These are phyloP conservation scores for Maudiozyma turicensis DNA, from an alignment of 805 yeast species.

Conservation along the genomic window DNA sequence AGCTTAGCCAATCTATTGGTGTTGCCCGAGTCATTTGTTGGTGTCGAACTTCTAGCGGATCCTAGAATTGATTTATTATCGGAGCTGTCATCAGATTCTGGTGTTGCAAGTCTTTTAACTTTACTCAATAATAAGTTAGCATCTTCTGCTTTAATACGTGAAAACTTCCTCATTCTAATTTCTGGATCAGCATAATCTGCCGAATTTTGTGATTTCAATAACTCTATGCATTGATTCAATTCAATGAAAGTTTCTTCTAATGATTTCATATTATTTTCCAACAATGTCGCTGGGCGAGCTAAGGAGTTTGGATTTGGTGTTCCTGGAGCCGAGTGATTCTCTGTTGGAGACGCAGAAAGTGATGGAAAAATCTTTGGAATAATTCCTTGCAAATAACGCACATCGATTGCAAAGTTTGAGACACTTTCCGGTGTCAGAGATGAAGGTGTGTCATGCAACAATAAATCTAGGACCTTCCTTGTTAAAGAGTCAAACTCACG, in stretches of 20 bases:
- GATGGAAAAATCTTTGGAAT: conserved; percentile 30
- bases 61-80: neutral
- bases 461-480: conserved; percentile 50
- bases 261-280: conserved; percentile 35
- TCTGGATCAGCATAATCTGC: conserved; percentile 54
- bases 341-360: conserved; percentile 5
- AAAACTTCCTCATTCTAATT: conserved; percentile 54
- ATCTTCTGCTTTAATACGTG: conserved; percentile 62
- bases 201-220: conserved; percentile 53
- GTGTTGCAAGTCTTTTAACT: conserved; percentile 8
- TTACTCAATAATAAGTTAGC: conserved; percentile 56
- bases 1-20: conserved; percentile 19
- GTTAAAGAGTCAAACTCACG: conserved; percentile 82
- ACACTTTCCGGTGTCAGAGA: conserved; percentile 49
- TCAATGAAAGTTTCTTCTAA: conserved; percentile 68
- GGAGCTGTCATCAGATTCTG: neutral
- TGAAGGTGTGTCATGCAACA: conserved; percentile 43
- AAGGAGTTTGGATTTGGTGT: conserved; percentile 13
- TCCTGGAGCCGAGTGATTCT: conserved; percentile 12
- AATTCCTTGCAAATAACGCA: conserved; percentile 60
- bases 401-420: conserved; percentile 70
- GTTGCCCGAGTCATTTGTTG: conserved; percentile 6
- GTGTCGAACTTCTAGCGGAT: conserved; percentile 5
- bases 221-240: conserved; percentile 67
- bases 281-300: conserved; percentile 13